Evolutionary conservation across 2,329 filamentous ascomycete genomes (phyloP).

Genomic region (Polytolypa hystricis): DNA sequence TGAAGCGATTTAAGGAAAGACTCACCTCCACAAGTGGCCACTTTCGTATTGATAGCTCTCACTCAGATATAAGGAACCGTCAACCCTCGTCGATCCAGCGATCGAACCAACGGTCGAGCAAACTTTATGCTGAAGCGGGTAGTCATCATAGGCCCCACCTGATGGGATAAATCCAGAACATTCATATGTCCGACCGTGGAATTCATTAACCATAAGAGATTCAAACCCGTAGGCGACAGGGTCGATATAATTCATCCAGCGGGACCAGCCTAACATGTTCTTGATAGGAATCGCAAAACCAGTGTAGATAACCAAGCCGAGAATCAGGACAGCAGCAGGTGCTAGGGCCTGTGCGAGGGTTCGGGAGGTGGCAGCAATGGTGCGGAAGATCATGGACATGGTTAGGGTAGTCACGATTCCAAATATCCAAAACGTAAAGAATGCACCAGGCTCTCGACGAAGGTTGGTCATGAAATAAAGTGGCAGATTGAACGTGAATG

Average conservation of each 20-base stretch:
- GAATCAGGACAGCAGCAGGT: conserved; percentile 41
- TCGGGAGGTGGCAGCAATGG: conserved; percentile 63
- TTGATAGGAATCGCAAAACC: conserved; percentile 33
- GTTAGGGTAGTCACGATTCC: conserved; percentile 60
- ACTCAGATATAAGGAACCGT: conserved; percentile 49
- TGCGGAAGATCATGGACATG: conserved; percentile 80
- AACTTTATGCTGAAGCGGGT: conserved; percentile 31
- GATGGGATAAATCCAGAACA: conserved; percentile 36
- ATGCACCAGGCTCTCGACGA: conserved; percentile 58
- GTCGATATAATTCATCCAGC: conserved; percentile 73
- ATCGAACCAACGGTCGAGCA: conserved; percentile 50
- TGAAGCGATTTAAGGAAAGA: not conserved
- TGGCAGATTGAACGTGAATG: conserved; percentile 63
- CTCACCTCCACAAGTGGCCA: conserved; percentile 46
- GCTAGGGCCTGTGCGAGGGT: conserved; percentile 61
- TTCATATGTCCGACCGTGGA: conserved; percentile 50
- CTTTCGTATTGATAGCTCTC: conserved; percentile 47
- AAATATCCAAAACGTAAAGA: conserved; percentile 78
- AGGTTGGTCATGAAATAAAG: conserved; percentile 84
- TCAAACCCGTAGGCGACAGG: conserved; percentile 74
- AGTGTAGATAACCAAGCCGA: conserved; percentile 38
- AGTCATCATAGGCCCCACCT: conserved; percentile 27
- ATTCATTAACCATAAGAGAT: conserved; percentile 72
- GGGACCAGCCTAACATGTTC: conserved; percentile 71
- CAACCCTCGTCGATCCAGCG: conserved; percentile 41